Evolutionary conservation across 768 basidiomycete species (phyloP).

Genomic region (Panellus pusillus): DNA sequence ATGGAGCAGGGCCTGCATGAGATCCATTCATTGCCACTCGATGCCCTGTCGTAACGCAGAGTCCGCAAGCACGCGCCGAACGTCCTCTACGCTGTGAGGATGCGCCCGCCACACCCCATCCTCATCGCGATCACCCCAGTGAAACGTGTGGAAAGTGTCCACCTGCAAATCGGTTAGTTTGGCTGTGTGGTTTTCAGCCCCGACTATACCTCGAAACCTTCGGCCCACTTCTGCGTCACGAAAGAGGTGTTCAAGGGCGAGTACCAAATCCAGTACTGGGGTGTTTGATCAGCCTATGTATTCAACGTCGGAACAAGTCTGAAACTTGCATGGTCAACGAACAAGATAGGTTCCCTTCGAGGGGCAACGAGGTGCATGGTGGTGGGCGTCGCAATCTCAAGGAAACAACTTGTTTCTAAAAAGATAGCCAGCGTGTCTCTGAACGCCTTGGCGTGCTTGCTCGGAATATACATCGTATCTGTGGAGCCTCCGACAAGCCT

Average conservation of each 20-base stretch:
- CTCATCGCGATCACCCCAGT: not conserved
- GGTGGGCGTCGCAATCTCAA: slow-evolving; percentile 2
- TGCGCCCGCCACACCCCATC: not conserved
- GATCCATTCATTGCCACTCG: not conserved
- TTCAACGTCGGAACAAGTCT: not conserved
- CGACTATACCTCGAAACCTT: not conserved
- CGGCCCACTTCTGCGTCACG: not conserved
- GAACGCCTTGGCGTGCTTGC: not conserved
- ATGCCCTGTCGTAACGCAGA: slow-evolving; percentile 4
- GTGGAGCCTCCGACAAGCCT: slow-evolving; percentile 2
- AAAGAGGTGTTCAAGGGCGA: not conserved
- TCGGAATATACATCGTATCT: slow-evolving; percentile 4
- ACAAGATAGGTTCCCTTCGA: not conserved
- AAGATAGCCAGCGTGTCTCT: slow-evolving; percentile 3
- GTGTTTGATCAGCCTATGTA: not conserved
- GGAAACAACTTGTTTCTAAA: slow-evolving; percentile 1
- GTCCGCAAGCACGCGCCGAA: not conserved
- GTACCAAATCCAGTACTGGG: not conserved
- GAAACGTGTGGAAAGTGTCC: slow-evolving; percentile 3
- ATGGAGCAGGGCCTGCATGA: too few species aligned
- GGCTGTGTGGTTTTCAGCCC: not conserved
- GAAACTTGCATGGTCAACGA: slow-evolving; percentile 1
- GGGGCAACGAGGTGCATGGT: slow-evolving; percentile 3
- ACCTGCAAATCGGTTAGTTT: not conserved
- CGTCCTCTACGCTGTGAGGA: not conserved